These are phyloP conservation scores for Sistotremastrum niveocremeum DNA, from an alignment of 768 basidiomycete genomes.

Conservation along the genomic window DNA sequence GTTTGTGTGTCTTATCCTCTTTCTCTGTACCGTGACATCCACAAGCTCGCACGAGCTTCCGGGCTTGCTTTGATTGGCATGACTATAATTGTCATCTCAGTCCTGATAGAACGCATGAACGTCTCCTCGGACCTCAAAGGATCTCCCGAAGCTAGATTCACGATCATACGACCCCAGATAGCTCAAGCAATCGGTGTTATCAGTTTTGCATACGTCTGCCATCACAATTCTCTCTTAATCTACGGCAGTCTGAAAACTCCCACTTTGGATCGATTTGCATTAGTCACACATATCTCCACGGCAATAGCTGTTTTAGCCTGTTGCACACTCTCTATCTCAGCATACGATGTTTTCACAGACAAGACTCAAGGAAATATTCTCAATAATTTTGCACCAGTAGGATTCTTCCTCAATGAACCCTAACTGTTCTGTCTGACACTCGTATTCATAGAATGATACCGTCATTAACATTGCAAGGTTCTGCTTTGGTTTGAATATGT, in stretches of 20 bases:
- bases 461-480: conserved; percentile 92
- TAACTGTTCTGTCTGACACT: conserved; percentile 1
- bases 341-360: conserved; percentile 80
- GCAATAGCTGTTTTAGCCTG: conserved; percentile 76
- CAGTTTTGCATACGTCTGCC: conserved; percentile 92
- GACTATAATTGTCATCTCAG: conserved; percentile 81
- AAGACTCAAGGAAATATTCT: conserved; percentile 91
- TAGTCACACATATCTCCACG: conserved; percentile 88
- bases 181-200: conserved; percentile 98
- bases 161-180: conserved; percentile 64
- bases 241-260: conserved; percentile 89
- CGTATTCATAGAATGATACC: conserved; percentile 45
- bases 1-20: conserved; percentile 85
- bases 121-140: conserved; percentile 66
- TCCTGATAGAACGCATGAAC: conserved; percentile 71
- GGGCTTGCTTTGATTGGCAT: conserved; percentile 86
- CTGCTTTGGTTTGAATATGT: conserved; percentile 94
- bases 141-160: conserved; percentile 57
- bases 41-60: conserved; percentile 89
- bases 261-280: conserved; percentile 85
- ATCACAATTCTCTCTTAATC: conserved; percentile 94
- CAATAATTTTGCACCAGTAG: conserved; percentile 79
- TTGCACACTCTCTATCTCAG: conserved; percentile 69
- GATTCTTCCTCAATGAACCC: conserved; percentile 9
- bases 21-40: conserved; percentile 92